Base-by-base conservation (phyloP, 2,329 filamentous ascomycete species). In the Talaromyces sp. region DNA sequence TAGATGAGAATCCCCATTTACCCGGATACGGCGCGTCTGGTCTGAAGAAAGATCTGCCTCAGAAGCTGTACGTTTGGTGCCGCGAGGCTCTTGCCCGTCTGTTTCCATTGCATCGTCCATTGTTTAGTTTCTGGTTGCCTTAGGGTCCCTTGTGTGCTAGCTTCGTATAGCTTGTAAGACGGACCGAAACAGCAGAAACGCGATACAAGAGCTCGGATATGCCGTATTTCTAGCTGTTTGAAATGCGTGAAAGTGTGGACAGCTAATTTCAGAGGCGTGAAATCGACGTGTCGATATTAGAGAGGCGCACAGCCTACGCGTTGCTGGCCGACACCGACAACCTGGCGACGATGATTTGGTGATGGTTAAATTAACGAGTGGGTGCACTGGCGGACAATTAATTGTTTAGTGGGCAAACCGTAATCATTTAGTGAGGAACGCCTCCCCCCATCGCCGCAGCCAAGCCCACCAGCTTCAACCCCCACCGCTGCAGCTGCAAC, bases 1-100 rank as follows among this genome's bases (percentile, higher is more conserved):
- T 12, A 21, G 14, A 48, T 21, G 31, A 11, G 26, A 27, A 31
- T 48, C 27, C 4, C 19, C 5, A 38, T 50, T 21, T 41, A 74
- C 73, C 64, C 68, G 72, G 67, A 84, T 84, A 31, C 80, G 80
- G 67, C 80, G 79, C 17, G 82, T 80, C 54, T 75, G 75, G 35
- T 76, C 63, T 63, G 71, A 64, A 59, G 66, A 65, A 55, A 73
- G 63, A 19, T 72, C 70, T 56, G 69, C 66, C 17, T 81, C 79
- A 60, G 80, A 77, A 14, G 77, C 81, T 50, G 81, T 78, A 51
- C 82, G 75, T 67, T 85, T 85, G 10, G 71, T 73, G 27, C 80
- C 79, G 52, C 75, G 70, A 57, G 68, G 63, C 56, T 72, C 69
- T 2, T 60, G 57, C 10, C 59, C 26, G 64, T 81, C 78, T 29